Evolutionary conservation across 2,329 filamentous ascomycete species (phyloP), one percentile per base, ranked within the genome.

Genomic region (Trichoderma arundinaceum): DNA sequence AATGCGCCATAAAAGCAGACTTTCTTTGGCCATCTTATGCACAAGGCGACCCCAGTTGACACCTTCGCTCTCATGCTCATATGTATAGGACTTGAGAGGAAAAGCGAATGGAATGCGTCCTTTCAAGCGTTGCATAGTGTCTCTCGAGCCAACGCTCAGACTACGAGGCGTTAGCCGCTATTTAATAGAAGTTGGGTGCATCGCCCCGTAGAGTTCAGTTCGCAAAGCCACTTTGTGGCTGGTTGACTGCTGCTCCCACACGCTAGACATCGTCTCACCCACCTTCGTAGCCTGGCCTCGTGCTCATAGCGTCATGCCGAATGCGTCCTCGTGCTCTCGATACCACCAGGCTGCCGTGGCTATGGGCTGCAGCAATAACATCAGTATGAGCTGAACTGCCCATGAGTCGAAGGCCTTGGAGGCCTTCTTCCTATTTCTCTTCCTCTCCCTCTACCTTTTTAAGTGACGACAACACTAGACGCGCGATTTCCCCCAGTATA

Each of bases 241-340:
- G 57, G 44, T 60, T 60, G 57, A 5, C 32, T 28, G 51, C 51
- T n/a, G 48, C 62, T 64, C 49, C 49, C 39, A 54, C 63, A 57
- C 62, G 22, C 22, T 49, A 54, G 39, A 63, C 60, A 44, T 53
- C 49, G 60, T 63, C 60, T 63, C 60, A 63, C 60, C 57, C 60
- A 54, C 60, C 49, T 44, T 28, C 19, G 44, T 22, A 64, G 59
- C 51, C 60, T 58, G 65, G 60, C 60, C 65, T 56, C 65, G 65
- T 66, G 65, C 59, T 35, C 65, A 66, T 64, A 63, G 59, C 65
- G 65, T 66, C 65, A 66, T 64, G 60, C 65, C 60, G 43, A 44
- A 53, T 58, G 35, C 51, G 60, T 66, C 65, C 65, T 66, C 65
- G 65, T 66, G 65, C 65, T 61, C 65, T 48, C 46, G 44, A 63